phyloP scores from a whole-genome alignment of 2,329 filamentous ascomycete species.

The Beauveria sp. region DNA sequence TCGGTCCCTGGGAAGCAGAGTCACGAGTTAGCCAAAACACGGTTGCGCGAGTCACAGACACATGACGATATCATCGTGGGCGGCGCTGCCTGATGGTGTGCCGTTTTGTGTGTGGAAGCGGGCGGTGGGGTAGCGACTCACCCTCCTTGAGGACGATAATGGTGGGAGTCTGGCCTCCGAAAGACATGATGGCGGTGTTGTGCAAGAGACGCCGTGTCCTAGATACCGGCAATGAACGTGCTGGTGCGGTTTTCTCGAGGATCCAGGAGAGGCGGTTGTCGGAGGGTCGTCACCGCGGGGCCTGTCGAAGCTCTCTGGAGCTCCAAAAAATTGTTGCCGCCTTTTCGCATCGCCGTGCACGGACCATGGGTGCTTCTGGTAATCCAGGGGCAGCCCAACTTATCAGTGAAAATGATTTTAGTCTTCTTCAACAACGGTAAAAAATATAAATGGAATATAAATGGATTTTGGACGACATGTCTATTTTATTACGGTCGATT shows the following conservation, averaged over 20 bases:
- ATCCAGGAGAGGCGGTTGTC: constrained; percentile 12
- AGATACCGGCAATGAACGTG: constrained; percentile 4
- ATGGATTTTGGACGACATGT: too few relatives aligned
- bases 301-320: constrained; percentile 29
- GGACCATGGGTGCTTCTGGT: constrained; percentile 14
- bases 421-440: background rate
- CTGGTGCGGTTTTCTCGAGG: constrained; percentile 14
- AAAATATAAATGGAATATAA: too few relatives aligned
- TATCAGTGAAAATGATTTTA: background rate
- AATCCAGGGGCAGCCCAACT: background rate
- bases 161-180: constrained; percentile 93
- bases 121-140: constrained; percentile 45
- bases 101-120: constrained; percentile 9
- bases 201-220: constrained; percentile 2
- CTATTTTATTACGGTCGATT: too few relatives aligned
- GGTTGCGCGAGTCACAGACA: background rate
- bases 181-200: constrained; percentile 61
- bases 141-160: constrained; percentile 98
- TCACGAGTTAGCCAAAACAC: constrained; percentile 14
- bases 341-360: constrained; percentile 23
- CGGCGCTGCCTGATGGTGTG: constrained; percentile 5
- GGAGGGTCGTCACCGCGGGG: constrained; percentile 18
- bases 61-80: background rate
- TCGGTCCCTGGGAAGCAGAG: constrained; percentile 66
- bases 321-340: constrained; percentile 46